Evolutionary conservation across 202 grass and related monocot species (phyloP).

Genomic region (Elaeis oleifera): DNA sequence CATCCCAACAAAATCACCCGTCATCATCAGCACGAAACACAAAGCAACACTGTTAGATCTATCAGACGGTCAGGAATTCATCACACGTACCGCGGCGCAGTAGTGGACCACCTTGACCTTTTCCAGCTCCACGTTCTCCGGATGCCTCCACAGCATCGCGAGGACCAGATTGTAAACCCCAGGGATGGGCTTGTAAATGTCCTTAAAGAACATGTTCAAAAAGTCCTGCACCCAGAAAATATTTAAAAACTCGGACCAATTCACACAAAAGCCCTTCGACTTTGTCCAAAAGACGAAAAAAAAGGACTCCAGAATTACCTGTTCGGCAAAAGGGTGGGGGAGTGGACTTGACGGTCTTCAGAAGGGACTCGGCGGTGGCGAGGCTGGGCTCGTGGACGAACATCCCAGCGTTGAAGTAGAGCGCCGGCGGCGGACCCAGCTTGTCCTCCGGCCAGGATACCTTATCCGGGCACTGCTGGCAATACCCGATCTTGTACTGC

Average conservation of each 20-base stretch:
- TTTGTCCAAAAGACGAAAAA: too few species aligned
- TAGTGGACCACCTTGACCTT: conserved; percentile 72
- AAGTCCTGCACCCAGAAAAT: conserved; percentile 44
- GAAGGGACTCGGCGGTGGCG: conserved; percentile 33
- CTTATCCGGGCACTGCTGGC: conserved; percentile 35
- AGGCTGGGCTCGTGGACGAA: conserved; percentile 60
- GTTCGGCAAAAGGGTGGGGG: conserved; percentile 58
- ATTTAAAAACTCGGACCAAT: too few species aligned
- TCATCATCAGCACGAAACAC: background rate
- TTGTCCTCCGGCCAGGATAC: conserved; percentile 35
- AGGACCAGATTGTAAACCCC: conserved; percentile 51
- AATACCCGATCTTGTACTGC: conserved; percentile 37
- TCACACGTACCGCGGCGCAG: conserved; percentile 41
- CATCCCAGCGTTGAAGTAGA: conserved; percentile 92
- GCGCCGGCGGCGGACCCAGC: conserved; percentile 38
- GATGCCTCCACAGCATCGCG: conserved; percentile 77
- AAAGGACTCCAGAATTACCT: conserved; percentile 6
- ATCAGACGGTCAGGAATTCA: too few species aligned
- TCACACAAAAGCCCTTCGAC: too few species aligned
- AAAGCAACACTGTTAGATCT: background rate
- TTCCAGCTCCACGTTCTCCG: conserved; percentile 41
- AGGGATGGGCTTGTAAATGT: conserved; percentile 40
- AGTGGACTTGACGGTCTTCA: conserved; percentile 30
- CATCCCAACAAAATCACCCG: background rate
- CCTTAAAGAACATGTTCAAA: conserved; percentile 61